Evolutionary conservation across 1,284 basidiomycete species (phyloP).

Genomic region (Entoloma clypeatum): DNA sequence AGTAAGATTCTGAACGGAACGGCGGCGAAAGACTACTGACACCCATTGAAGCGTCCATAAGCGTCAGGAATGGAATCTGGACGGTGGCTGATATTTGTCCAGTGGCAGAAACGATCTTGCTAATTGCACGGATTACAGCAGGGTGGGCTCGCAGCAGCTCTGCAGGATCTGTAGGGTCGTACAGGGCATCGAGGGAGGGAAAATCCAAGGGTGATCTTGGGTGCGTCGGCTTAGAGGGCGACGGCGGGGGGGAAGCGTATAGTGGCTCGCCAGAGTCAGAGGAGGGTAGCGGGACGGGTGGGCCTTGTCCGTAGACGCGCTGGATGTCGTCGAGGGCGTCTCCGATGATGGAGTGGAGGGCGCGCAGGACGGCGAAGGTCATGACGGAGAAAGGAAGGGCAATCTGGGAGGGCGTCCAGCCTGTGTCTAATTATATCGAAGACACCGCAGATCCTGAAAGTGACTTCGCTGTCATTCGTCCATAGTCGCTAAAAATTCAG

Average conservation of each 20-base stretch:
- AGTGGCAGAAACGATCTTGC: conserved; percentile 61
- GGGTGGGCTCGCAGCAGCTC: conserved; percentile 58
- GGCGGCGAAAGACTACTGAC: conserved; percentile 36
- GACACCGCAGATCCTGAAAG: conserved; percentile 18
- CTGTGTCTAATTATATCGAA: conserved; percentile 14
- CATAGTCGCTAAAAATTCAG: conserved; percentile 5
- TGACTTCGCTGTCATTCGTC: conserved; percentile 16
- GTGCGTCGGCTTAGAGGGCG: conserved; percentile 26
- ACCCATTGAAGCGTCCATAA: conserved; percentile 65
- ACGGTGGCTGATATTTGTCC: conserved; percentile 61
- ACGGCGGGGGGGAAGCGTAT: conserved; percentile 43
- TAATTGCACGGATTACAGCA: conserved; percentile 53
- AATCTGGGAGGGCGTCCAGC: conserved; percentile 1
- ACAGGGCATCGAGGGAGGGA: conserved; percentile 52
- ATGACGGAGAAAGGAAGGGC: conserved; percentile 25
- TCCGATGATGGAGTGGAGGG: conserved; percentile 62
- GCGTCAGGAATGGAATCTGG: conserved; percentile 59
- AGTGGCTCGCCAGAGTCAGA: conserved; percentile 3
- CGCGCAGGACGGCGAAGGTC: conserved; percentile 61
- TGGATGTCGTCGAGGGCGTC: conserved; percentile 68
- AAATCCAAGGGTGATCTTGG: conserved; percentile 45
- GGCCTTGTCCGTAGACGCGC: conserved; percentile 42
- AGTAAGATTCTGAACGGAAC: conserved; percentile 4
- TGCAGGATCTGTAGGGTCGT: conserved; percentile 40
- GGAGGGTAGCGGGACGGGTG: conserved; percentile 12